Evolutionary conservation across 139 green algal genomes (phyloP).

Genomic region (Nannochloris sp.): DNA sequence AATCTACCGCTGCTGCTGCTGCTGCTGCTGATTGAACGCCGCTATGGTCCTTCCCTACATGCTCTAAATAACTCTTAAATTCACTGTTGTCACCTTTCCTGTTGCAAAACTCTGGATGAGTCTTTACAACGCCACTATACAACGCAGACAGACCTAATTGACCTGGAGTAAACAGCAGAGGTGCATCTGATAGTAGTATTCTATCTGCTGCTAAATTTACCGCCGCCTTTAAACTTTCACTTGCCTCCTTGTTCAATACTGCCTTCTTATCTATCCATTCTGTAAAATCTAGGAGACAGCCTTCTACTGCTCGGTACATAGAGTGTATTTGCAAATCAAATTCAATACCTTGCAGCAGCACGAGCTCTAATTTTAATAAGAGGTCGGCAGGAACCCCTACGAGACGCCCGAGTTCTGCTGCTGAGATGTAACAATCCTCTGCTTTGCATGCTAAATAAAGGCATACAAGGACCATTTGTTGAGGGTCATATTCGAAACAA

Average conservation of each 20-base stretch:
- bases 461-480: conserved; percentile 59
- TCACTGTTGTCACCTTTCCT: background rate
- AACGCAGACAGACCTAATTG: conserved; percentile 42
- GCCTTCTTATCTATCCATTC: background rate
- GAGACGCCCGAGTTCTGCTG: conserved; percentile 51
- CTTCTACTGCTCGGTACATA: conserved; percentile 53
- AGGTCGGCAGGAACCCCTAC: conserved; percentile 18
- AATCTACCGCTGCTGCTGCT: background rate
- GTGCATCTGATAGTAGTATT: conserved; percentile 69
- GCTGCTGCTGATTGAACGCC: no score
- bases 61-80: background rate
- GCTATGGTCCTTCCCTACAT: background rate
- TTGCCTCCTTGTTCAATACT: conserved; percentile 7
- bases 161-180: conserved; percentile 57
- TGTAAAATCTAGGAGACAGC: conserved; percentile 21
- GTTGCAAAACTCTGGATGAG: no score
- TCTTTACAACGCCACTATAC: no score
- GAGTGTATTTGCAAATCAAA: conserved; percentile 77
- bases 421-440: conserved; percentile 70
- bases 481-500: conserved; percentile 58
- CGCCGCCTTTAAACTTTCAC: background rate
- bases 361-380: conserved; percentile 42
- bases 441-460: conserved; percentile 81
- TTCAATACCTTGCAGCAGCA: conserved; percentile 45
- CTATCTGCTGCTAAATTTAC: conserved; percentile 39